Conservation (phyloP, 441 rosid genomes). For the Populus hybrid region DNA sequence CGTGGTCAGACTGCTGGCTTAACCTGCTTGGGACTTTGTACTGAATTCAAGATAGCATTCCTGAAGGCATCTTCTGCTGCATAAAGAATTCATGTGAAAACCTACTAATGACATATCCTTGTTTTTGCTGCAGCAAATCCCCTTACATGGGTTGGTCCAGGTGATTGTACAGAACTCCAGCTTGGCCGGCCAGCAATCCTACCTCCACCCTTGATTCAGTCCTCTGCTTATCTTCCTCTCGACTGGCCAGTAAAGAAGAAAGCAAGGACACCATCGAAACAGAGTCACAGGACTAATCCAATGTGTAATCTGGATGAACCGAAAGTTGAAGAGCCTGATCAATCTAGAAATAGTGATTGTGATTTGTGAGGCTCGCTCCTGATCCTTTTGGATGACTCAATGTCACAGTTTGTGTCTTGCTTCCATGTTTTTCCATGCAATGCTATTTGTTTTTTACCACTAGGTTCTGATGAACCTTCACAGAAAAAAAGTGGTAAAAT, state of each 20-base stretch:
- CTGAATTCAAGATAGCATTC: neutral
- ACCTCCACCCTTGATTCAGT: constrained; percentile 23
- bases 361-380: constrained; percentile 8
- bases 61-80: no score
- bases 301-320: constrained; percentile 8
- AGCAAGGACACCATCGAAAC: constrained; percentile 20
- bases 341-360: constrained; percentile 6
- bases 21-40: neutral
- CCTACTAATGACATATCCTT: constrained; percentile 5
- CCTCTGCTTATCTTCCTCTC: constrained; percentile 16
- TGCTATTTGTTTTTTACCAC: neutral
- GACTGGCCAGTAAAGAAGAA: constrained; percentile 31
- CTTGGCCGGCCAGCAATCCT: constrained; percentile 38
- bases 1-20: no score
- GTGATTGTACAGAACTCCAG: constrained; percentile 37
- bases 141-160: constrained; percentile 43
- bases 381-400: neutral
- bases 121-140: neutral
- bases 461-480: neutral
- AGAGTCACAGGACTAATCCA: constrained; percentile 19
- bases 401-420: neutral
- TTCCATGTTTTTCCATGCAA: neutral
- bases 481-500: neutral
- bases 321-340: no score
- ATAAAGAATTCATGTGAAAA: neutral